Conservation (phyloP, 768 basidiomycete genomes). For the Mycena sanguinolenta region DNA sequence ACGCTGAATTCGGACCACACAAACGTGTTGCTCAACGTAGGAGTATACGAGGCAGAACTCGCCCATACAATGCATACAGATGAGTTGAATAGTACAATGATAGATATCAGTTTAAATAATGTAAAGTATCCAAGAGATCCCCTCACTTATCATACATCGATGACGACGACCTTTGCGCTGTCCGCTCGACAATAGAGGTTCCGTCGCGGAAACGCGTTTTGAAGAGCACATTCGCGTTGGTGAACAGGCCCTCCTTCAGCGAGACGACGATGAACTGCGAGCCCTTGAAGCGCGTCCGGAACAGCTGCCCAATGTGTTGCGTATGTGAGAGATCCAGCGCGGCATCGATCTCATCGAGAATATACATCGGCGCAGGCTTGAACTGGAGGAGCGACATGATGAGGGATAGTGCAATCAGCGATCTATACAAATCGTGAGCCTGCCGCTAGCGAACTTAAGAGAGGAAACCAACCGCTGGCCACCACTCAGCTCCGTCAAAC, state of each 20-base stretch:
- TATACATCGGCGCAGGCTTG: constrained; percentile 99
- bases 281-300: constrained; percentile 96
- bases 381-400: constrained; percentile 99
- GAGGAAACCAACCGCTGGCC: constrained; percentile 84
- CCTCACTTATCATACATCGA: constrained; percentile 54
- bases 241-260: constrained; percentile 96
- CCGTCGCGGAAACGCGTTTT: constrained; percentile 94
- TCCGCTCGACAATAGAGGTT: constrained; percentile 90
- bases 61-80: neutral
- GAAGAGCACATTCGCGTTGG: constrained; percentile 97
- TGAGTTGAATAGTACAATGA: constrained; percentile 17
- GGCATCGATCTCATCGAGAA: constrained; percentile 98
- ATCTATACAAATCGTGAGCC: constrained; percentile 62
- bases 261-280: constrained; percentile 98
- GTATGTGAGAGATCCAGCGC: constrained; percentile 96
- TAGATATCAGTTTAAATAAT: neutral
- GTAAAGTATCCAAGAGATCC: neutral
- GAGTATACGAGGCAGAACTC: neutral
- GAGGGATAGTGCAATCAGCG: constrained; percentile 95
- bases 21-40: too few species aligned
- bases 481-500: constrained; percentile 95
- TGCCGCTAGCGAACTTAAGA: neutral
- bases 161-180: constrained; percentile 74
- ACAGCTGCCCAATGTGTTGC: constrained; percentile 98
- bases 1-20: too few species aligned